These are phyloP conservation scores for Botryotinia convoluta DNA, from an alignment of 2,329 filamentous ascomycete genomes.

Conservation along the genomic window DNA sequence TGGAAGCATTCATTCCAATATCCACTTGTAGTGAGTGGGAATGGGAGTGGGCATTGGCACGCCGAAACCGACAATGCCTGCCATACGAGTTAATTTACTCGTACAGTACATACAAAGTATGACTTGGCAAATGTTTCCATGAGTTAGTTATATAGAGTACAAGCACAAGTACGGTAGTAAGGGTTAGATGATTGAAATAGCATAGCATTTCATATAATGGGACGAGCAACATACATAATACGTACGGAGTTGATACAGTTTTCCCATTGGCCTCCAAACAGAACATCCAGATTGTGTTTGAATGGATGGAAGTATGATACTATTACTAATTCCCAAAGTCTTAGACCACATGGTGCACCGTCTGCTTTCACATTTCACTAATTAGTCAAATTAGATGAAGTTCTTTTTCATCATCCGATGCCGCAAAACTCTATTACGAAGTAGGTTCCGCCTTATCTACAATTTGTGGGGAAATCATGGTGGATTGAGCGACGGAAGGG, in stretches of 20 bases:
- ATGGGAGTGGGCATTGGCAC: not conserved
- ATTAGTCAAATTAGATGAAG: conserved; percentile 10
- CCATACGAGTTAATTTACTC: not conserved
- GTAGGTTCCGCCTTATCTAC: conserved; percentile 8
- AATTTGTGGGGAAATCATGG: conserved; percentile 1
- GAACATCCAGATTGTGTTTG: not conserved
- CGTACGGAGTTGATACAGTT: not conserved
- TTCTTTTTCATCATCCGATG: conserved; percentile 16
- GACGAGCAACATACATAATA: not conserved
- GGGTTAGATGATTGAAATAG: not conserved
- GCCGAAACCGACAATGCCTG: not conserved
- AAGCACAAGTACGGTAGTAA: not conserved
- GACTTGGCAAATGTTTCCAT: not conserved
- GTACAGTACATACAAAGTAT: not conserved
- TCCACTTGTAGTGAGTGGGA: not conserved
- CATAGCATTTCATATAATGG: not conserved
- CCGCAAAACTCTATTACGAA: conserved; percentile 11
- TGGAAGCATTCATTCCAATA: not conserved
- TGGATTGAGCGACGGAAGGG: not conserved
- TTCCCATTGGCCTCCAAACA: not conserved
- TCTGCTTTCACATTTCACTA: not conserved
- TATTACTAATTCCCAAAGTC: not conserved
- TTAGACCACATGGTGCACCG: conserved; percentile 1
- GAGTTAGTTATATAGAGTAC: not conserved
- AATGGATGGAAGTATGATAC: not conserved